These are phyloP conservation scores for Fusarium agapanthi DNA, from an alignment of 2,329 filamentous ascomycete species.

Conservation along the genomic window DNA sequence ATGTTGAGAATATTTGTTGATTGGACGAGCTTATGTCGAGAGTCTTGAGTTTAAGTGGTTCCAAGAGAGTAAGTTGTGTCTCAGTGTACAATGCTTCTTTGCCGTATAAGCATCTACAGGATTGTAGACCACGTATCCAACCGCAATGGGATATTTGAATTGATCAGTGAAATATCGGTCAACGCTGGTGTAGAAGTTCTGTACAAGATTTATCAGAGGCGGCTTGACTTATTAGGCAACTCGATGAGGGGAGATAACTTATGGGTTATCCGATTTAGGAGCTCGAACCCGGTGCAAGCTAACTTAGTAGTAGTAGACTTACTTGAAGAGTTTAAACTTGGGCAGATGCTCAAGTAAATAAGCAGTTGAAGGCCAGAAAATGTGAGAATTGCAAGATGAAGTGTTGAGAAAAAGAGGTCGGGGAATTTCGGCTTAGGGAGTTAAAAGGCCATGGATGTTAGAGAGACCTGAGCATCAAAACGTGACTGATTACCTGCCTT, in stretches of 20 bases:
- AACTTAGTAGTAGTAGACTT: constrained; percentile 27
- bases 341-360: background rate
- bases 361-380: background rate
- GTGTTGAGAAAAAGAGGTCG: background rate
- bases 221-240: constrained; percentile 1
- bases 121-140: background rate
- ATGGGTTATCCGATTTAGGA: constrained; percentile 24
- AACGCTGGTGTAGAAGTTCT: constrained; percentile 5
- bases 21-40: background rate
- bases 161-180: background rate
- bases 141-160: background rate
- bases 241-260: constrained; percentile 19
- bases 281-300: constrained; percentile 18
- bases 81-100: constrained; percentile 5
- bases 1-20: constrained; percentile 29
- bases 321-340: constrained; percentile 8
- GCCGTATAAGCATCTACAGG: background rate
- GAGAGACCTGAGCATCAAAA: constrained; percentile 1
- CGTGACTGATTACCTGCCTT: constrained; percentile 3
- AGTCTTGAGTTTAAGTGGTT: background rate
- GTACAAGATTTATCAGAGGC: constrained; percentile 10
- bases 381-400: background rate
- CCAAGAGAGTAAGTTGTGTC: background rate
- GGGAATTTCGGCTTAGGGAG: constrained; percentile 14
- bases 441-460: background rate